A percentile compares a stretch with the other conserved stretches of the same genome.
These are phyloP conservation scores for Protomyces gravidus DNA, from an alignment of 1,139 yeast species.

Conservation along the genomic window DNA sequence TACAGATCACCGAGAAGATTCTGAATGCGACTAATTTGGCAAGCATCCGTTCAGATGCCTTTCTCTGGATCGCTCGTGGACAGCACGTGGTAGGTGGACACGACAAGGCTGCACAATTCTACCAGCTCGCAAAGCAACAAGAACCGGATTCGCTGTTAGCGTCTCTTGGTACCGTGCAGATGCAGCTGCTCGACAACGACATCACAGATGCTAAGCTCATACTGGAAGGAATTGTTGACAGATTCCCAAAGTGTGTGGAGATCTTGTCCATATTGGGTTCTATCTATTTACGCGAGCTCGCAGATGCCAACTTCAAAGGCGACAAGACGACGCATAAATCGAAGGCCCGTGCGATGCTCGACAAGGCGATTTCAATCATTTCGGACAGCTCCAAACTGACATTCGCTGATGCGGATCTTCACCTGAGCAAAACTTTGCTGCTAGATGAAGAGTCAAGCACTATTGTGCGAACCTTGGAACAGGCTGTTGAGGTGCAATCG, in stretches of 20 bases:
- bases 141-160: constrained; percentile 51
- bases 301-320: constrained; percentile 24
- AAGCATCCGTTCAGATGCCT: constrained; percentile 63
- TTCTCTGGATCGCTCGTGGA: constrained; percentile 83
- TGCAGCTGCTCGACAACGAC: constrained; percentile 70
- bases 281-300: constrained; percentile 53
- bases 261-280: constrained; percentile 72
- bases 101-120: constrained; percentile 64
- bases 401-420: constrained; percentile 32
- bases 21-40: constrained; percentile 45
- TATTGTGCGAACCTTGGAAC: constrained; percentile 50
- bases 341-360: constrained; percentile 48
- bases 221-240: constrained; percentile 67
- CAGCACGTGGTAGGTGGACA: constrained; percentile 57
- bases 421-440: constrained; percentile 34
- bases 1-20: constrained; percentile 54
- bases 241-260: constrained; percentile 67
- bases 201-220: constrained; percentile 80
- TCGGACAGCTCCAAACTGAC: constrained; percentile 50
- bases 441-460: constrained; percentile 53
- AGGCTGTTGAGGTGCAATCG: constrained; percentile 46
- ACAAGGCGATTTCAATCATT: constrained; percentile 64
- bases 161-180: constrained; percentile 78
- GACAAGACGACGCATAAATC: constrained; percentile 32
- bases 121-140: constrained; percentile 55